Evolutionary conservation across 257 asterid genomes (phyloP), one percentile per base, ranked within the genome.

Genomic region (Solanum sejunctum): DNA sequence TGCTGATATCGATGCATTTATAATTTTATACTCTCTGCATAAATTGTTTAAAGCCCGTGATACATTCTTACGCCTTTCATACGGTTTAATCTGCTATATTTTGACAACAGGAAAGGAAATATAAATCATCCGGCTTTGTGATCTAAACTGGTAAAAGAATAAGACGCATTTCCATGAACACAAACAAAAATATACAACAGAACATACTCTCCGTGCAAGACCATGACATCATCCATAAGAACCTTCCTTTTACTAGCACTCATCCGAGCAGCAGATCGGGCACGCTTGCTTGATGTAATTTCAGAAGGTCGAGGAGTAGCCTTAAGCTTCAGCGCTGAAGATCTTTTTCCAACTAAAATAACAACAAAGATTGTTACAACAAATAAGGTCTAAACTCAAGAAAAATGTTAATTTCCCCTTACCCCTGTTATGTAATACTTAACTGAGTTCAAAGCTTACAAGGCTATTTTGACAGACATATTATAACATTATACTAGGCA

Each of bases 151-250:
- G 60, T 75, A 28, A 75, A 49, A 51, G 56, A 10, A 49, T 39
- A 21, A 78, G 16, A 16, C 6, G 2, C 57, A 1, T 78, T 78
- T 78, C 49, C 64, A 78, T 32, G 28, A 78, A 52, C 23, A 26
- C 64, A 78, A 78, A 26, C 49, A 78, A 78, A 49, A 16, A 52
- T 9, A 26, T n/a, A n/a, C 21, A 70, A 39, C 78, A 58, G 82
- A 86, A 90, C 99, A 87, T 96, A 96, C 99, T 96, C 99, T 88
- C 99, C 99, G 57, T 96, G 99, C 93, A 96, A 90, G 89, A 95
- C 99, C 99, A 96, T 96, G 45, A 95, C 89, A 54, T 96, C 99
- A 84, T 96, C 99, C 93, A 93, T 91, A 45, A 92, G 96, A 83
- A 93, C 89, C 92, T 93, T 96, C 92, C 98, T 91, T 92, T 96